A percentile compares a stretch with the other conserved stretches of the same genome.
phyloP scores from a whole-genome alignment of 169 alveolate species.

The Cryptosporidium bovis region DNA sequence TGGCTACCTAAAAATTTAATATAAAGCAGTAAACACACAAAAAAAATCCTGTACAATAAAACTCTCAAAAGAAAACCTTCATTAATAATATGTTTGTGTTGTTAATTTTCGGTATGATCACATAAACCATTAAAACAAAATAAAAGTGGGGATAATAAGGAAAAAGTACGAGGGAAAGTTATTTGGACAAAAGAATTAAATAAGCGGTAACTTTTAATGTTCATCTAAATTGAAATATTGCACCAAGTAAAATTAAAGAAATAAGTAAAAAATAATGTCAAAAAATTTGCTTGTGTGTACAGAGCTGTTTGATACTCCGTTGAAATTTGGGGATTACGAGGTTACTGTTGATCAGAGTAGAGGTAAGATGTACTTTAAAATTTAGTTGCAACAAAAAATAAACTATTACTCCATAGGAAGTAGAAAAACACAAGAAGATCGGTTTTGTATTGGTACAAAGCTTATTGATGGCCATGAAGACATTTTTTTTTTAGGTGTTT shows the following conservation, averaged over 20 bases:
- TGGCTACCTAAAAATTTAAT: too few species aligned
- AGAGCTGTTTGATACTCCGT: conserved; percentile 59
- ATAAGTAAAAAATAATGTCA: conserved; percentile 34
- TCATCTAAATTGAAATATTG: conserved; percentile 17
- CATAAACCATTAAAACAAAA: too few species aligned
- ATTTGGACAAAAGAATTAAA: background rate
- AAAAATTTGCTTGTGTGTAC: conserved; percentile 59
- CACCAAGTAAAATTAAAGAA: background rate
- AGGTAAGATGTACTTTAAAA: conserved; percentile 20
- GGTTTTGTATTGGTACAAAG: conserved; percentile 79
- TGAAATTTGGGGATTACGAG: conserved; percentile 63
- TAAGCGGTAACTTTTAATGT: conserved; percentile 22
- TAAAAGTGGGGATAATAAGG: background rate
- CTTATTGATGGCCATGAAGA: conserved; percentile 74
- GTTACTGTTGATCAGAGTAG: conserved; percentile 65
- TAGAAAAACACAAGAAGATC: conserved; percentile 84
- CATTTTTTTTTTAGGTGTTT: conserved; percentile 82
- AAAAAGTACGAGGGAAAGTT: conserved; percentile 48
- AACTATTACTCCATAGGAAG: conserved; percentile 75
- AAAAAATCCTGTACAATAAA: too few species aligned
- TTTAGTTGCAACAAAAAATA: background rate
- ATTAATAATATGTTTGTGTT: too few species aligned
- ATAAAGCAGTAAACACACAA: too few species aligned
- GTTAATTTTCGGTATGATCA: too few species aligned
- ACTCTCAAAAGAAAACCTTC: too few species aligned